Evolutionary conservation across 1,284 basidiomycete species (phyloP), one percentile per base, ranked within the genome.

Genomic region (Blastosporella zonata): DNA sequence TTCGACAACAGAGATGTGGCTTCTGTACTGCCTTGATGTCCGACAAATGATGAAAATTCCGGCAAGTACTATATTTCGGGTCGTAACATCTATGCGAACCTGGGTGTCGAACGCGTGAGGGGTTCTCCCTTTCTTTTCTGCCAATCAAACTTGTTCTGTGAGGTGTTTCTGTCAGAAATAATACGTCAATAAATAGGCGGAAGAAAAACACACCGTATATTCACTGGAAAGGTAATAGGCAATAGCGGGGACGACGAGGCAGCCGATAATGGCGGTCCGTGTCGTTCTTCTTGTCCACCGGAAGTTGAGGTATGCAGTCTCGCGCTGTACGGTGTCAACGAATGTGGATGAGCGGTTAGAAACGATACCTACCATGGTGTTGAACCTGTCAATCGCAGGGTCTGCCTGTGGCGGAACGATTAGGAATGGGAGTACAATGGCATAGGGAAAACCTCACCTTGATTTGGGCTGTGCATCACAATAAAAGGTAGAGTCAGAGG

Each of bases 361-460:
- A 10, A 42, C 46, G 35, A 44, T 55, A 66, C 69, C 46, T 60
- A 90, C 88, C 87, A 91, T 89, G 35, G 67, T 66, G 60, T 82
- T 82, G 80, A 87, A 90, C 70, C 85, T 77, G 66, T 91, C 88
- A 62, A 91, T 78, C 52, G 88, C 83, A 60, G 87, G 85, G 70
- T 93, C 90, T 55, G 75, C 61, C 88, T 91, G 58, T 4, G 43
- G 42, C 37, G 39, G 27, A 41, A 18, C 36, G 18, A 31, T 55
- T 39, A 58, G 46, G 35, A 37, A 40, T 36, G 25, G 15, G 7
- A 2, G 33, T 23, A 33, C 3, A 23, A 17, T 17, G 17, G 21
- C 6, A 33, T 23, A 18, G 2, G 20, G 25, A 22, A 3, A 7
- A 33, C 46, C 59, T 46, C 54, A 67, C 70, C 61, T 67, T 73